Evolutionary conservation across 2,329 filamentous ascomycete genomes (phyloP).

Genomic region (Nothomitra cinnamomea): DNA sequence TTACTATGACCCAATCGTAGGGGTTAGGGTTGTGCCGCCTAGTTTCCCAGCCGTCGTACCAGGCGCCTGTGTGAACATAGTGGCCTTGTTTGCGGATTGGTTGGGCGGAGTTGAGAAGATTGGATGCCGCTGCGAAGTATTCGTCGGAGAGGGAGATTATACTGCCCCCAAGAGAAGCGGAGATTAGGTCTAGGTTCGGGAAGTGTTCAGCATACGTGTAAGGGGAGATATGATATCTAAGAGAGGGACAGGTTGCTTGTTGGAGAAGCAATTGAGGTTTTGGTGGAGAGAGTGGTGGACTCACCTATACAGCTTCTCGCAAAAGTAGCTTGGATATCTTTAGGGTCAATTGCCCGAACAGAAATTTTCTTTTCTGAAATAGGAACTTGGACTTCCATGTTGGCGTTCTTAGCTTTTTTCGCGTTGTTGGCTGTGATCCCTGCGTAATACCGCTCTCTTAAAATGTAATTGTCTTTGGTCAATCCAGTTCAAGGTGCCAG

Average conservation of each 20-base stretch:
- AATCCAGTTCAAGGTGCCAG: no score
- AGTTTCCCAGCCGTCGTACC: conserved; percentile 58
- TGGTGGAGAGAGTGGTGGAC: conserved; percentile 14
- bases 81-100: conserved; percentile 47
- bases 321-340: conserved; percentile 44
- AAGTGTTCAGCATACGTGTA: not conserved
- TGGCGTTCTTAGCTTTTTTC: no score
- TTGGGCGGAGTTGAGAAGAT: conserved; percentile 45
- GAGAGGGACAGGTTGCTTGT: not conserved
- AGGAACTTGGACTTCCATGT: not conserved
- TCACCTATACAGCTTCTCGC: conserved; percentile 43
- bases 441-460: no score
- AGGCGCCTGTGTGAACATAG: conserved; percentile 52
- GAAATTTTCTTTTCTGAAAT: conserved; percentile 28
- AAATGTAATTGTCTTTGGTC: no score
- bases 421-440: no score
- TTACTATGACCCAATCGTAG: conserved; percentile 51
- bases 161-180: conserved; percentile 42
- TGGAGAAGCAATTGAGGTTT: not conserved
- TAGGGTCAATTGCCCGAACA: conserved; percentile 31
- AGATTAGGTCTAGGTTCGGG: conserved; percentile 36
- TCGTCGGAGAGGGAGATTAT: conserved; percentile 49
- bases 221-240: not conserved
- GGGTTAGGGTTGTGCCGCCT: conserved; percentile 44
- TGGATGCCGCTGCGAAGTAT: conserved; percentile 50